Percentiles rank a stretch among this genome's conserved stretches.
phyloP scores from a whole-genome alignment of 2,329 filamentous ascomycete species.

The Microcera coccophila region DNA sequence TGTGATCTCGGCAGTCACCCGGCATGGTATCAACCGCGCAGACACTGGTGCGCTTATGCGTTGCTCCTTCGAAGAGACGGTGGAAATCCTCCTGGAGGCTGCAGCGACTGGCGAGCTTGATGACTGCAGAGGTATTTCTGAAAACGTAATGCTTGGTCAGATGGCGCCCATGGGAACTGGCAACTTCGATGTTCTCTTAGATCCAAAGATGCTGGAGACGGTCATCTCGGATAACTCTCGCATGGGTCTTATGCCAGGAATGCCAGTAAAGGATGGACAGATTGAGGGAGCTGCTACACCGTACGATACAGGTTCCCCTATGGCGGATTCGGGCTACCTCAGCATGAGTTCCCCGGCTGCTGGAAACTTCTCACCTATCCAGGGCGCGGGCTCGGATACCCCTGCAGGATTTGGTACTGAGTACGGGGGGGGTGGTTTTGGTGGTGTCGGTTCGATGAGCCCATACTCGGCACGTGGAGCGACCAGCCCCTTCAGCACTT shows the following conservation, averaged over 20 bases:
- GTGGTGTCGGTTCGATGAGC: conserved; percentile 52
- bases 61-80: conserved; percentile 98
- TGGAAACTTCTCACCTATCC: conserved; percentile 73
- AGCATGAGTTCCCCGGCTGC: conserved; percentile 60
- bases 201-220: conserved; percentile 92
- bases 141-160: conserved; percentile 98
- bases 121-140: conserved; percentile 95
- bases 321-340: conserved; percentile 66
- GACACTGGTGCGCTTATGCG: conserved; percentile 98
- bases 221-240: conserved; percentile 89
- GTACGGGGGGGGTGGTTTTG: conserved; percentile 52
- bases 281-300: conserved; percentile 86
- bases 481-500: conserved; percentile 73
- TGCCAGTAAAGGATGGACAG: conserved; percentile 70
- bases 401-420: conserved; percentile 63
- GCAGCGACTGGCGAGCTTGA: conserved; percentile 93
- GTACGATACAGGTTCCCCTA: conserved; percentile 83
- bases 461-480: conserved; percentile 60
- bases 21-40: conserved; percentile 96
- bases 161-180: conserved; percentile 96
- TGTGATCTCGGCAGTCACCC: conserved; percentile 90
- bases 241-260: conserved; percentile 75
- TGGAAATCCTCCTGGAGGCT: conserved; percentile 95
- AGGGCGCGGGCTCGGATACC: conserved; percentile 67
- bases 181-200: conserved; percentile 88